Percentiles rank a stretch among this genome's conserved stretches.
phyloP scores from a whole-genome alignment of 495 filamentous ascomycete genomes.

The Opeltia flavorubescens region DNA sequence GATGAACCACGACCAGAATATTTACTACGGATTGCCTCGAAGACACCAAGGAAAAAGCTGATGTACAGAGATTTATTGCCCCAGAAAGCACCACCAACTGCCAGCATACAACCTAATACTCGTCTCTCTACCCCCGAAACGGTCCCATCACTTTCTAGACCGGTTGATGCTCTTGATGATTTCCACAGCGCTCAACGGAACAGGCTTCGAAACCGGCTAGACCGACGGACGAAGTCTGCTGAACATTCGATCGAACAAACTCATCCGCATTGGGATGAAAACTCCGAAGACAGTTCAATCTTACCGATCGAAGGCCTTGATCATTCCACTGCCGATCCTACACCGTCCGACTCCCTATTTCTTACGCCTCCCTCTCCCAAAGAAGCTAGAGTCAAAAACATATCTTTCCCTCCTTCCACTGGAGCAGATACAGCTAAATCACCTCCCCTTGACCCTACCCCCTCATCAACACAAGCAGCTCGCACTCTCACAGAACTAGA shows the following conservation, averaged over 20 bases:
- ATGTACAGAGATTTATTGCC: constrained; percentile 33
- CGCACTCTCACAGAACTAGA: not conserved
- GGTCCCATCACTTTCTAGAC: not conserved
- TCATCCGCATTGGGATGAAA: not conserved
- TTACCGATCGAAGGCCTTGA: not conserved
- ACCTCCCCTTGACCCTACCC: no score
- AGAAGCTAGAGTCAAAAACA: no score
- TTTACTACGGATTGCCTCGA: constrained; percentile 21
- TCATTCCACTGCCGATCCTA: not conserved
- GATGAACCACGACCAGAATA: not conserved
- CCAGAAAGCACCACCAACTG: constrained; percentile 2
- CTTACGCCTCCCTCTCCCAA: not conserved
- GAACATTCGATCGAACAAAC: not conserved
- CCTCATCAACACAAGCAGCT: not conserved
- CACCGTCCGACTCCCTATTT: not conserved
- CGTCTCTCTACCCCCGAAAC: no score
- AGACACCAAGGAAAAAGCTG: constrained; percentile 31
- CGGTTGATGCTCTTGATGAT: not conserved
- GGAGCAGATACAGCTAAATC: no score
- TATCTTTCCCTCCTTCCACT: no score
- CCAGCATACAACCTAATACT: not conserved
- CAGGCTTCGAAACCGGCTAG: constrained; percentile 1
- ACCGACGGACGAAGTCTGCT: not conserved
- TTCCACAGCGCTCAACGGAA: constrained; percentile 6
- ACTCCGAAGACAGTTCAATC: not conserved